Evolutionary conservation across 2,329 filamentous ascomycete genomes (phyloP), one percentile per base, ranked within the genome.

Genomic region (Xylaria sp.): DNA sequence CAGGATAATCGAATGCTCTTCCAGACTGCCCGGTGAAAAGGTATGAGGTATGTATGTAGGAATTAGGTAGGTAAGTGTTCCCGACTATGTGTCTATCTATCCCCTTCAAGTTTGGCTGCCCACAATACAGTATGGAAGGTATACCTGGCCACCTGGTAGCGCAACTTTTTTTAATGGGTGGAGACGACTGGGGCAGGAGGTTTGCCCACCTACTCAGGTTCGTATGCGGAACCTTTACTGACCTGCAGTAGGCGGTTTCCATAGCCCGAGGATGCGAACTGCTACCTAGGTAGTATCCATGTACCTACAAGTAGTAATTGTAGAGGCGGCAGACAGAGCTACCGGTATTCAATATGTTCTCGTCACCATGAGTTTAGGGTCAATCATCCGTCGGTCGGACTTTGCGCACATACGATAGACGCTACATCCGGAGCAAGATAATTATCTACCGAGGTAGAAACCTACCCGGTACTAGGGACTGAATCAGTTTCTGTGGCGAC

Each of bases 1-100:
- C 46, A 51, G 62, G 62, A 58, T 28, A 56, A n/a, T 20, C 28
- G 20, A n/a, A 36, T 41, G 48, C 62, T 43, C 36, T 28, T 20
- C 43, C 31, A 52, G 54, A 33, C 54, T 31, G 46, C 33, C 56
- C 4, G n/a, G 36, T 25, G 7, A 10, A 10, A 9, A 36, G 33
- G 33, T 36, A 36, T 36, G 33, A 36, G 9, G 33, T 36, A 36
- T 36, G 33, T 36, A 28, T 28, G 28, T 28, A 28, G 28, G 28
- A 28, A 28, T 28, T 28, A 28, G 9, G 33, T 36, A 36, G 33
- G 33, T 36, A 36, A 10, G 33, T 36, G 33, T 36, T 36, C 33
- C 12, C 12, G 12, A 41, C 23, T 28, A 28, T 31, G 20, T 28
- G n/a, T 7, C 12, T 2, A 25, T 28, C 18, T n/a, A n/a, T n/a